Conservation (phyloP, 78 protist species). For the Tieghemostelium lacteum region DNA sequence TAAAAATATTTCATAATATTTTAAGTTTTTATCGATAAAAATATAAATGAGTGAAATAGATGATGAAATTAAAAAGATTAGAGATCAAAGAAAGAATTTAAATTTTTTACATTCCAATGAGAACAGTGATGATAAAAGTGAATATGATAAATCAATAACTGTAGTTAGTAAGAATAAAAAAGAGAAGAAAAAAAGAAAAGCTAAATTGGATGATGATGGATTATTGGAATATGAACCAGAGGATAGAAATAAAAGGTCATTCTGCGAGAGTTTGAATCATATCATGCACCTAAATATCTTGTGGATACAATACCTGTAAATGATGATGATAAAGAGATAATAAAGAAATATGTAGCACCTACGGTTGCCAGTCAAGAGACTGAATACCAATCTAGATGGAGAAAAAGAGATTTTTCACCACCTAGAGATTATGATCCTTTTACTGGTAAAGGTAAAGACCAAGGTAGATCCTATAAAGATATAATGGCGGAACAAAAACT, state of each 20-base stretch:
- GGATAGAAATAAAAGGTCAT: too few relatives aligned
- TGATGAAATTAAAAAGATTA: slow-evolving; percentile 39
- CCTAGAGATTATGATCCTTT: slow-evolving; percentile 77
- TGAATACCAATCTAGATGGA: slow-evolving; percentile 66
- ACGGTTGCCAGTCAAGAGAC: slow-evolving; percentile 70
- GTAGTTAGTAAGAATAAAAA: background rate
- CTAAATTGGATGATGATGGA: background rate
- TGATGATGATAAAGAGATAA: slow-evolving; percentile 9
- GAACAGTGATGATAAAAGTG: background rate
- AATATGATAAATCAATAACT: background rate
- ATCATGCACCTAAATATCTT: slow-evolving; percentile 51
- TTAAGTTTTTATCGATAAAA: too few relatives aligned
- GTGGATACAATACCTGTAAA: slow-evolving; percentile 45
- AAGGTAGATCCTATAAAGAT: slow-evolving; percentile 41
- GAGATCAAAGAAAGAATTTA: slow-evolving; percentile 27
- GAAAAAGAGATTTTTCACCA: slow-evolving; percentile 64
- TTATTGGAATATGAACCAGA: background rate
- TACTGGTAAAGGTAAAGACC: slow-evolving; percentile 46
- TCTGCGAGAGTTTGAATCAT: slow-evolving; percentile 58
- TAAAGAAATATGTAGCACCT: slow-evolving; percentile 29
- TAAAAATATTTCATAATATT: too few relatives aligned
- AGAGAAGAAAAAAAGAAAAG: background rate
- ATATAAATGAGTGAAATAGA: too few relatives aligned
- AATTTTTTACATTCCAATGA: background rate
- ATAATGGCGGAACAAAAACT: slow-evolving; percentile 41